Evolutionary conservation across 495 filamentous ascomycete genomes (phyloP), one percentile per base, ranked within the genome.

Genomic region (Podospora sp.): DNA sequence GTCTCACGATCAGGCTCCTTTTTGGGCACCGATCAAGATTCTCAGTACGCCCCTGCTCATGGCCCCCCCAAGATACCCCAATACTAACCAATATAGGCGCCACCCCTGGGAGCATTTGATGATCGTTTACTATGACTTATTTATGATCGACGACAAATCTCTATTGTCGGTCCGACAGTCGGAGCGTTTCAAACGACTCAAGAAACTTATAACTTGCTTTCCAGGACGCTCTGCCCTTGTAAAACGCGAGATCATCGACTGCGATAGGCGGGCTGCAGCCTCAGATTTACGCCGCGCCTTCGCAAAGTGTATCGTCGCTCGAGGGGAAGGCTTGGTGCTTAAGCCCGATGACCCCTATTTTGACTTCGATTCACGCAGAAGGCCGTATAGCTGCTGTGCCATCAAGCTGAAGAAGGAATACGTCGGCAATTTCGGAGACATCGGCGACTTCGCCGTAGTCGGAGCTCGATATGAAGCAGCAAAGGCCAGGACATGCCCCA

Each of bases 371-470:
- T 68, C 76, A 14, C 66, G 70, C 20, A 63, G 69, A 66, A 69
- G 72, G 50, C 66, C 57, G 52, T 83, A 76, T 36, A 79, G 69
- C 36, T 83, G 81, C 60, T 83, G 83, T 26, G 90, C 88, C 77
- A 91, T 96, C 71, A 97, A 96, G 77, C 73, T 97, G 27, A 97
- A 97, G 75, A 96, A 94, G 69, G 92, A 96, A 69, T 97, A 96
- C 66, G 90, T 97, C n/a, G 81, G 80, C 21, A 86, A 87, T 6
- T 83, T 93, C 69, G 93, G 92, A 1, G 92, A 96, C 69, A 89
- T 91, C 50, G 87, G 90, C 1, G 93, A 96, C 74, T 90, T 97
- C 69, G 87, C 90, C 1, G 83, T 94, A 7, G 78, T 96, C 35
- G 93, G 91, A 5, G 92, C 84, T 7, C 83, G 84, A 1, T 92